Conservation (phyloP, 345 rosid genomes). For the Aquilaria yunnanensis region DNA sequence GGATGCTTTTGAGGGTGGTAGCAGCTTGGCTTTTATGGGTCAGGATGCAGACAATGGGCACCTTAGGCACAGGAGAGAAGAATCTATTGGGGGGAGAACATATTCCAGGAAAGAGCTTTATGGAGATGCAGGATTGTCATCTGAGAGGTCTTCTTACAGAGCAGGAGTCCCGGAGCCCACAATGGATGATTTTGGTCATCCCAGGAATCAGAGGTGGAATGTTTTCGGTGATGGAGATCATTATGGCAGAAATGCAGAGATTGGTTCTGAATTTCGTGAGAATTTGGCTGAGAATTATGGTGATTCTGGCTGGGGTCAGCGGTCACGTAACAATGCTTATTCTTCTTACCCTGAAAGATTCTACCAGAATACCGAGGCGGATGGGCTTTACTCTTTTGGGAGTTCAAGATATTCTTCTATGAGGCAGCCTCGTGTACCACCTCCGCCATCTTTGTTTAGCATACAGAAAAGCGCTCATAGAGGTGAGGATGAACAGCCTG, state of each 20-base stretch:
- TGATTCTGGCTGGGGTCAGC: slow-evolving; percentile 68
- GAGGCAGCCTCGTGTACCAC: slow-evolving; percentile 95
- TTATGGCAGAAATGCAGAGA: slow-evolving; percentile 47
- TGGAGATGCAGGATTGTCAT: slow-evolving; percentile 52
- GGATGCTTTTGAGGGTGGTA: slow-evolving; percentile 62
- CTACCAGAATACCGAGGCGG: slow-evolving; percentile 60
- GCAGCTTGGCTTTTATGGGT: slow-evolving; percentile 35
- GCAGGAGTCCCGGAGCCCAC: slow-evolving; percentile 55
- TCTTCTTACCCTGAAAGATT: slow-evolving; percentile 47
- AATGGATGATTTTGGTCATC: slow-evolving; percentile 40
- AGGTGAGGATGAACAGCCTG: slow-evolving; percentile 46
- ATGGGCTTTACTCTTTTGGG: slow-evolving; percentile 65
- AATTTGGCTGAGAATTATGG: slow-evolving; percentile 56
- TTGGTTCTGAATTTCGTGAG: slow-evolving; percentile 68
- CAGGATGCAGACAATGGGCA: slow-evolving; percentile 49
- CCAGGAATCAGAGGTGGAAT: slow-evolving; percentile 67
- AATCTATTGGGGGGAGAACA: slow-evolving; percentile 35
- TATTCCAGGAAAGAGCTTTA: slow-evolving; percentile 52
- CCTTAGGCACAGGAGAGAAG: slow-evolving; percentile 49
- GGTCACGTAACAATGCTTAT: slow-evolving; percentile 41
- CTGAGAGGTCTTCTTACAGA: slow-evolving; percentile 36
- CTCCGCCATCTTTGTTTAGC: slow-evolving; percentile 52
- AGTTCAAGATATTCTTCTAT: slow-evolving; percentile 72
- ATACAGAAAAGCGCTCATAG: slow-evolving; percentile 52
- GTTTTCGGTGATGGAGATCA: slow-evolving; percentile 59